Percentiles rank a stretch among this genome's conserved stretches.
Conservation (phyloP, 1,284 basidiomycete genomes). For the Leccinum insigne region DNA sequence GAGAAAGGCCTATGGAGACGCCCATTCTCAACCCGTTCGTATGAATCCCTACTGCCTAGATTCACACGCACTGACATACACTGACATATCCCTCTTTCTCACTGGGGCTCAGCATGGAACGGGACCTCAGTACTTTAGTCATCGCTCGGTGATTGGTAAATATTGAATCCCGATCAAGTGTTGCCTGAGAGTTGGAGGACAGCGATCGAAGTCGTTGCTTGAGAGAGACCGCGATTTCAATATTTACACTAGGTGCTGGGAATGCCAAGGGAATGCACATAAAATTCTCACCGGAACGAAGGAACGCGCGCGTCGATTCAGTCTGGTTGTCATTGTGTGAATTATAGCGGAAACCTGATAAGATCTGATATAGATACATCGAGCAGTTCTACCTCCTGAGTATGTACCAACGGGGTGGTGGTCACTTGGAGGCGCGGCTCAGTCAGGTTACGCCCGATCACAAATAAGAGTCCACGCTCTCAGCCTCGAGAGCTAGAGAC, state of each 20-base stretch:
- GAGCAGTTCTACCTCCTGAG: background rate
- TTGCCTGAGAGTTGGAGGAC: background rate
- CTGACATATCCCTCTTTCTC: too few relatives aligned
- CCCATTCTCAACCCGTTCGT: too few relatives aligned
- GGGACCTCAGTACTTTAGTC: background rate
- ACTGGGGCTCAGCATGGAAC: background rate
- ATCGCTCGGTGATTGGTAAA: background rate
- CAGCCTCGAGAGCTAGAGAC: too few relatives aligned
- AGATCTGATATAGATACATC: background rate
- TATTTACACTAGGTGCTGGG: background rate
- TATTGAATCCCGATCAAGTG: background rate
- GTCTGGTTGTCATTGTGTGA: background rate
- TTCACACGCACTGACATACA: too few relatives aligned
- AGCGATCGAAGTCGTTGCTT: background rate
- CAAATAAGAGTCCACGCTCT: too few relatives aligned
- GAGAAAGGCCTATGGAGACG: too few relatives aligned
- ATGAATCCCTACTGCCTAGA: too few relatives aligned
- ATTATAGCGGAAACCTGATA: slow-evolving; percentile 16
- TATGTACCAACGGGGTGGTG: too few relatives aligned
- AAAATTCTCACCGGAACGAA: background rate
- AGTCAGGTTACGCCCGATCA: too few relatives aligned
- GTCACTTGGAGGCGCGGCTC: too few relatives aligned
- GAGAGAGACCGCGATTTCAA: background rate
- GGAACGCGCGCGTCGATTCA: background rate
- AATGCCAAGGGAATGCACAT: background rate